Conservation (phyloP, 176 grass and related monocot genomes). For the Alopecurus myosuroides region DNA sequence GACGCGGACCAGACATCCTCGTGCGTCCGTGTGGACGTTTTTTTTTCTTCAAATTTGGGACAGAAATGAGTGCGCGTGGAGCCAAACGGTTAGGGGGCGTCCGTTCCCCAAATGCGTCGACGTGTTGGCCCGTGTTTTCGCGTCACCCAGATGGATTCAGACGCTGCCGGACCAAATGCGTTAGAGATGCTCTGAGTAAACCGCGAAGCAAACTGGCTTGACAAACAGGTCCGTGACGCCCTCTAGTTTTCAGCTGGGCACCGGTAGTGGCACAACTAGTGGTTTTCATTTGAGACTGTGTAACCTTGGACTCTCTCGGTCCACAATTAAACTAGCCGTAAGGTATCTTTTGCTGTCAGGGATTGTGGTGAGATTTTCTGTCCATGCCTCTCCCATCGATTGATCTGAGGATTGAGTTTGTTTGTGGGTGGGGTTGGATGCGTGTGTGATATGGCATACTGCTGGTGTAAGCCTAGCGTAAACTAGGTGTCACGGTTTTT, state of each 20-base stretch:
- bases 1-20: no score
- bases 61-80: no score
- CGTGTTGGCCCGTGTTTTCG: no score
- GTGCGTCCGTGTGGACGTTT: no score
- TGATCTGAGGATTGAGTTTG: conserved; percentile 28
- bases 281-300: conserved; percentile 31
- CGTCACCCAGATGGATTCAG: no score
- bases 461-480: conserved; percentile 42
- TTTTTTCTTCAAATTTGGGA: no score
- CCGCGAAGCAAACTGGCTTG: background rate
- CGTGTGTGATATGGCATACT: background rate
- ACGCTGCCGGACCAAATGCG: no score
- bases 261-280: background rate
- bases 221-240: background rate
- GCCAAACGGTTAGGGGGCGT: no score
- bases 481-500: background rate
- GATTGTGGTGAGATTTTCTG: conserved; percentile 51
- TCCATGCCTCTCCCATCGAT: background rate
- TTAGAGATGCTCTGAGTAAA: no score
- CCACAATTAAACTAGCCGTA: conserved; percentile 13
- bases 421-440: conserved; percentile 16
- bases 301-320: conserved; percentile 16
- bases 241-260: background rate
- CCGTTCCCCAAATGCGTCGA: no score
- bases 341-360: conserved; percentile 13